Percentiles rank a stretch among this genome's conserved stretches.
These are phyloP conservation scores for Rhodomyrtus psidioides DNA, from an alignment of 441 rosid genomes.

Conservation along the genomic window DNA sequence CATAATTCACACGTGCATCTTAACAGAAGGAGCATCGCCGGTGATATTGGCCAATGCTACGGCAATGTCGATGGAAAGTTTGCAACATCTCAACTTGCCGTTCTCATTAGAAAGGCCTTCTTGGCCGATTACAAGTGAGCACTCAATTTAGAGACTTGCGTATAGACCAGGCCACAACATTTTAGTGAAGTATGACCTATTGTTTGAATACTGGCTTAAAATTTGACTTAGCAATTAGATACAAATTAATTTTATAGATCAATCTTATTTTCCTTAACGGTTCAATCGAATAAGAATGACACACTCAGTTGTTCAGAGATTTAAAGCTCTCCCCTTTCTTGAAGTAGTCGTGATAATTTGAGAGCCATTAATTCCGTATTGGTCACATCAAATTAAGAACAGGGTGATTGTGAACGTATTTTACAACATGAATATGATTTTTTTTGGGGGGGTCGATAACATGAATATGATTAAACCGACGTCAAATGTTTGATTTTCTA, in stretches of 20 bases:
- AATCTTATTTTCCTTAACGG: neutral
- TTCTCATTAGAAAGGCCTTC: neutral
- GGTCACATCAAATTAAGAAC: neutral
- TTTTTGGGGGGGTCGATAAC: too few species aligned
- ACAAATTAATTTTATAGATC: too few species aligned
- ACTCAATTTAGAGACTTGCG: neutral
- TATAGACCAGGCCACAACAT: neutral
- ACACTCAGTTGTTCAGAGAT: neutral
- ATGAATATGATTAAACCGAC: neutral
- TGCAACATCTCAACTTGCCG: neutral
- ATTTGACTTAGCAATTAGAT: neutral
- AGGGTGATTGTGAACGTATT: neutral
- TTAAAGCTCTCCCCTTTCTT: neutral
- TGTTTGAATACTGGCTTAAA: neutral
- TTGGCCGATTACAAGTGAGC: neutral
- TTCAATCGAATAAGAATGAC: neutral
- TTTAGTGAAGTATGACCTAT: neutral
- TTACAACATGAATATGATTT: neutral
- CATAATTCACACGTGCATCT: too few species aligned
- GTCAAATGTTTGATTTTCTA: neutral
- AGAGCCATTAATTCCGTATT: neutral
- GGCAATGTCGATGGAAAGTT: too few species aligned
- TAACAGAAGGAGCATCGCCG: neutral
- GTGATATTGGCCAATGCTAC: neutral
- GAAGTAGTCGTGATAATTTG: neutral